Base-by-base conservation (phyloP, 2,329 filamentous ascomycete genomes). In the Microsporum ferrugineum region DNA sequence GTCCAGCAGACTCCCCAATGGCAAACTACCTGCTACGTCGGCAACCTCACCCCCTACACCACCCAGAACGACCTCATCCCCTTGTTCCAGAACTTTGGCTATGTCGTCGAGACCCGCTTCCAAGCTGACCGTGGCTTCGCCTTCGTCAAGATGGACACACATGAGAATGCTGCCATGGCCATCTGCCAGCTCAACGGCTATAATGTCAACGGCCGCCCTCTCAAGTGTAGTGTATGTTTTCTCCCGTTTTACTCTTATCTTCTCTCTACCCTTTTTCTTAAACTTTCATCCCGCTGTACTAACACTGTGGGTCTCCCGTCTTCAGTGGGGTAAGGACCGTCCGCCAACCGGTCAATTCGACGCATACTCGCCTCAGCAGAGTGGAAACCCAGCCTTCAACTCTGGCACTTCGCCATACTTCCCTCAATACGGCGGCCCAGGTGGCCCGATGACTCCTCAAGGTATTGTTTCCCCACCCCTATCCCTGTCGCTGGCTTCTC, bases 21-120 rank as follows among this genome's bases (percentile, higher is more conserved):
- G 94, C 94, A 99, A 81, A 97, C 94, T 1, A 99, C 94, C 58
- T 92, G 88, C 81, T 99, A 99, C 67, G 94, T 99, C 51, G 94
- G 94, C 67, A 99, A 99, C 72, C 79, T 99, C 66, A 99, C 94
- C 2, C 94, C 94, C 0, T 99, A 99, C 79, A 99, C 94, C 23
- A 94, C 91, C 2, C 91, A 96, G 72, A 91, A 91, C 70, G 94
- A 99, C 69, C 85, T 99, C 36, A 88, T 99, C n/a, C 94, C 94
- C 3, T 82, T 99, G 41, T 99, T 99, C 81, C 90, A 96, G 75
- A 97, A 97, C 79, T 99, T 97, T 72, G 94, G 94, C 61, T 97
- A 90, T 70, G 94, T 99, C 51, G 88, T 95, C 58, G 94, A 99
- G 78, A 96, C 92, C 58, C 89, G 94, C 63, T 95, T 99, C 82